Conservation (phyloP, 2,329 filamentous ascomycete species). For the Aurifilum marmelostoma region DNA sequence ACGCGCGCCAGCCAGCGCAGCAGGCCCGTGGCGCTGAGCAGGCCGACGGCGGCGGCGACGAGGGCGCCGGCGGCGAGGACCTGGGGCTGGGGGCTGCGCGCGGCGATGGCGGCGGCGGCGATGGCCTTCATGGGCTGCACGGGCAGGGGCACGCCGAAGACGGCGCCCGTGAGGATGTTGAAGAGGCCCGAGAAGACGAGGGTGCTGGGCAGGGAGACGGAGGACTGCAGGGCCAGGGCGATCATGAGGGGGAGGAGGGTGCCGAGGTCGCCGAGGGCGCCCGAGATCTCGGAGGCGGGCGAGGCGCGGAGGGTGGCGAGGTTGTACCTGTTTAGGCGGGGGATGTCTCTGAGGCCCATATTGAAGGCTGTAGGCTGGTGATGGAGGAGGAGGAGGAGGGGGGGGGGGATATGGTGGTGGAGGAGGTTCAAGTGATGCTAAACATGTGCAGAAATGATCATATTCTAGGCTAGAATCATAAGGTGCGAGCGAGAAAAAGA, state of each 20-base stretch:
- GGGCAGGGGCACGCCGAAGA: slow-evolving; percentile 87
- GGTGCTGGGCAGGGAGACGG: slow-evolving; percentile 81
- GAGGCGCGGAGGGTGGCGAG: slow-evolving; percentile 49
- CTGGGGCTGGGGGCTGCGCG: slow-evolving; percentile 66
- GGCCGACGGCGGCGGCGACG: slow-evolving; percentile 71
- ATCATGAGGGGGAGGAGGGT: slow-evolving; percentile 89
- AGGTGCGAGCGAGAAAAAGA: not conserved
- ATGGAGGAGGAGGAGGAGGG: not conserved
- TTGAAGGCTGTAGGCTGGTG: not conserved
- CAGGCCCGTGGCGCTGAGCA: slow-evolving; percentile 81
- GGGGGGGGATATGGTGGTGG: not conserved
- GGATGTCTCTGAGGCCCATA: slow-evolving; percentile 37
- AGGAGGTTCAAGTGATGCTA: not conserved
- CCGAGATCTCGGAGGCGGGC: slow-evolving; percentile 76
- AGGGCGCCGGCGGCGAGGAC: slow-evolving; percentile 84
- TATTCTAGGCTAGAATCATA: not conserved
- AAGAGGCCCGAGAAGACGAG: slow-evolving; percentile 86
- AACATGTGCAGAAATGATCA: not conserved
- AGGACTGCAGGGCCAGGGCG: slow-evolving; percentile 75
- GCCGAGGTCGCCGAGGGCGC: slow-evolving; percentile 84
- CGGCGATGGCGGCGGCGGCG: slow-evolving; percentile 78
- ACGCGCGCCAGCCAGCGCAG: slow-evolving; percentile 72
- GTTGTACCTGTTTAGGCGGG: slow-evolving; percentile 50
- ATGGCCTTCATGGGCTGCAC: slow-evolving; percentile 94
- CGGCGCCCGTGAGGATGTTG: slow-evolving; percentile 79